These are phyloP conservation scores for Sugiyamaella qingdaonensis DNA, from an alignment of 805 yeast genomes.

Conservation along the genomic window DNA sequence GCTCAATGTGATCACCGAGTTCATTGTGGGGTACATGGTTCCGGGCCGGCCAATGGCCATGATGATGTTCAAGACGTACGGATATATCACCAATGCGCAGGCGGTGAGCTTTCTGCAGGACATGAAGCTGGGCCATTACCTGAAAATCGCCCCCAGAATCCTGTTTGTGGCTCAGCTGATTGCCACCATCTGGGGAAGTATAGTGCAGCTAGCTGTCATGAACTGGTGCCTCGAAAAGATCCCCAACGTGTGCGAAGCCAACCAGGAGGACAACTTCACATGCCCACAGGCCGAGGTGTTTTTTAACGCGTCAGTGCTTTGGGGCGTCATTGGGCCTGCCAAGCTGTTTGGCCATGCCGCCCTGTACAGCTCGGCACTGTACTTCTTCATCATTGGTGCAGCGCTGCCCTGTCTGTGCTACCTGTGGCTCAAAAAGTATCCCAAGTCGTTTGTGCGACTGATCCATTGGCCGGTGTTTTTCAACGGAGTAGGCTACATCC, in stretches of 20 bases:
- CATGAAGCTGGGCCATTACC: conserved; percentile 61
- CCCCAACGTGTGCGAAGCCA: conserved; percentile 40
- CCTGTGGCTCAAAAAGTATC: conserved; percentile 36
- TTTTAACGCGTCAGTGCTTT: conserved; percentile 53
- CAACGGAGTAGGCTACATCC: conserved; percentile 55
- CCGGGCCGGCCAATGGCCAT: conserved; percentile 61
- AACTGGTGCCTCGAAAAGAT: conserved; percentile 40
- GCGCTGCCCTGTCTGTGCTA: conserved; percentile 41
- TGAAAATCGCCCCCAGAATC: conserved; percentile 59
- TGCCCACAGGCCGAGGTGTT: conserved; percentile 46
- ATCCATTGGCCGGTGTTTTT: conserved; percentile 69
- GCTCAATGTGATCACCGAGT: conserved; percentile 57
- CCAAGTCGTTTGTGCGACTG: conserved; percentile 39
- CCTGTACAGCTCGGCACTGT: conserved; percentile 50
- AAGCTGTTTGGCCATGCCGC: conserved; percentile 49
- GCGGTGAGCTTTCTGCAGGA: conserved; percentile 52
- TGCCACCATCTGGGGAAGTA: conserved; percentile 43
- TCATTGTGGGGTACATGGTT: conserved; percentile 59
- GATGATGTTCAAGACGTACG: conserved; percentile 58
- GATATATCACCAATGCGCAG: conserved; percentile 50
- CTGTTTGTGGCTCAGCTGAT: conserved; percentile 50
- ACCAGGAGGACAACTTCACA: conserved; percentile 44
- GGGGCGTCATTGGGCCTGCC: conserved; percentile 66
- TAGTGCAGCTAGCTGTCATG: conserved; percentile 42
- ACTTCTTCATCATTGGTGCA: conserved; percentile 59